Conservation (phyloP, 179 eudicot species). For the Beta macrorhiza region DNA sequence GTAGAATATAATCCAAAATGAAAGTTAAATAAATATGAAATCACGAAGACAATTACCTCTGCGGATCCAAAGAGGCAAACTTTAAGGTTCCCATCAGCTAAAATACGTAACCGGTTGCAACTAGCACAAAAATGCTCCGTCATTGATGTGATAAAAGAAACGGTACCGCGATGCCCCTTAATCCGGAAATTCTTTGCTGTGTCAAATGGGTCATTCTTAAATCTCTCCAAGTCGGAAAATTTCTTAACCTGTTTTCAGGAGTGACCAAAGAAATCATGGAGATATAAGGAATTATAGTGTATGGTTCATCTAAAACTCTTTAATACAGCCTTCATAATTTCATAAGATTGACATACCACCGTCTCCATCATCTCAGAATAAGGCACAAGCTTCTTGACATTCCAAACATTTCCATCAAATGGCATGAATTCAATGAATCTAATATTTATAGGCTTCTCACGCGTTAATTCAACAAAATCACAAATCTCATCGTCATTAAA, state of each 20-base stretch:
- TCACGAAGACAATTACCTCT: constrained; percentile 51
- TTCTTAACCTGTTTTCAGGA: constrained; percentile 44
- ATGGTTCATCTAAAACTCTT: not conserved
- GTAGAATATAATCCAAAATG: not conserved
- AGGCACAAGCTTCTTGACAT: constrained; percentile 86
- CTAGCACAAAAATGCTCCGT: constrained; percentile 96
- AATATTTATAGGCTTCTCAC: constrained; percentile 75
- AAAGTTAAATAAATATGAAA: not conserved
- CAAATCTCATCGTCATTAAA: constrained; percentile 95
- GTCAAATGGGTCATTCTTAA: constrained; percentile 71
- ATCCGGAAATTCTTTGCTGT: constrained; percentile 92
- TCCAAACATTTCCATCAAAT: constrained; percentile 98
- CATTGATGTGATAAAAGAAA: constrained; percentile 97
- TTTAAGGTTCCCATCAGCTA: constrained; percentile 98
- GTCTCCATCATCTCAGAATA: constrained; percentile 74
- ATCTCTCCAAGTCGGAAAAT: constrained; percentile 55
- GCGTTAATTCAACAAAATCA: constrained; percentile 87
- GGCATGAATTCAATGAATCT: constrained; percentile 99
- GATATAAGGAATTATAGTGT: not conserved
- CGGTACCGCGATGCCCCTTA: constrained; percentile 84
- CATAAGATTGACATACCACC: constrained; percentile 55
- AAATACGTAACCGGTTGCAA: constrained; percentile 84
- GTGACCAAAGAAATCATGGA: not conserved
- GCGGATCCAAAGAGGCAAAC: constrained; percentile 96
- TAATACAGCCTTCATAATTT: not conserved